These are phyloP conservation scores for Multifurca ochricompacta DNA, from an alignment of 768 basidiomycete genomes.

Conservation along the genomic window DNA sequence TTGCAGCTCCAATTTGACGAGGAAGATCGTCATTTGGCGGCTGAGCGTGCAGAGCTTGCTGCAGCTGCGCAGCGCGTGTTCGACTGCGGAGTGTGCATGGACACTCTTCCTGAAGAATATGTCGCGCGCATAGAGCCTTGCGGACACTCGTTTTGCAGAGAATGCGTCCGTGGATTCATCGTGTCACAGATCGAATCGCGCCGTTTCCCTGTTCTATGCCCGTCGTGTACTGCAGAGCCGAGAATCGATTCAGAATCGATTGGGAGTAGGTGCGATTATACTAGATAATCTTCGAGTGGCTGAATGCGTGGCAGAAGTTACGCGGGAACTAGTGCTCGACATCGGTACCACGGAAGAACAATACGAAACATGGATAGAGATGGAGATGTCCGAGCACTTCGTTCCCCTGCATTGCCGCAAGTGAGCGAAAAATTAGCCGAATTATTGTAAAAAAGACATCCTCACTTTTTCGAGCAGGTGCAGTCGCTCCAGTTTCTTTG, in stretches of 20 bases:
- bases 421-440: constrained; percentile 28
- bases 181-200: constrained; percentile 41
- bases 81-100: constrained; percentile 51
- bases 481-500: constrained; percentile 24
- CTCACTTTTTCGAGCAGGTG: constrained; percentile 11
- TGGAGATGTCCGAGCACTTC: constrained; percentile 40
- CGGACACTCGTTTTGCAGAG: constrained; percentile 45
- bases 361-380: constrained; percentile 36
- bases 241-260: constrained; percentile 20
- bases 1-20: constrained; percentile 28
- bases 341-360: constrained; percentile 40
- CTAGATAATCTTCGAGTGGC: too few species aligned
- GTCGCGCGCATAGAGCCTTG: constrained; percentile 42
- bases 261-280: constrained; percentile 28
- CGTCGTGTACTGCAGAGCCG: constrained; percentile 37
- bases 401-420: constrained; percentile 42
- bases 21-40: constrained; percentile 34
- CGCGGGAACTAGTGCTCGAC: constrained; percentile 33
- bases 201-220: constrained; percentile 55
- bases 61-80: constrained; percentile 31
- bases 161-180: constrained; percentile 40
- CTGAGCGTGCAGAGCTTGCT: constrained; percentile 29
- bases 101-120: constrained; percentile 36
- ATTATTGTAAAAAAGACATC: too few species aligned
- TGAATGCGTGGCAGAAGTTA: constrained; percentile 29